Evolutionary conservation across 768 basidiomycete species (phyloP), one percentile per base, ranked within the genome.

Genomic region (Phylloporus sp.): DNA sequence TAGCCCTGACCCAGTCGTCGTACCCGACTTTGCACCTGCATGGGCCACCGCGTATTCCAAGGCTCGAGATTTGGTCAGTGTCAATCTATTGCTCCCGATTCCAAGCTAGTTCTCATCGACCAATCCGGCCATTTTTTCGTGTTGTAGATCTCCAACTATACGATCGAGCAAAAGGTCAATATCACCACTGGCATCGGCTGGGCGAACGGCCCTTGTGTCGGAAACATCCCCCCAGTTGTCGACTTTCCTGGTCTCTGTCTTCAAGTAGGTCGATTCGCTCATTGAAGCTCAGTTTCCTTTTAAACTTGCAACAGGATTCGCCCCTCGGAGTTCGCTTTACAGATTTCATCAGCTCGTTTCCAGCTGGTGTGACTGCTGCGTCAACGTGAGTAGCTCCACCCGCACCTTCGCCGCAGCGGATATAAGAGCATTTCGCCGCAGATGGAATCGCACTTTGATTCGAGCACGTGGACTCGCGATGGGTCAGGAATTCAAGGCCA

Each of bases 311-410:
- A n/a, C 44, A 82, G 75, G 82, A 86, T 53, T 81, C 82, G 18
- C 88, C 88, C 3, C 72, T 89, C 1, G 91, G 91, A 4, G 80
- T 94, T 17, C 84, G 92, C 37, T 71, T 75, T 53, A 78, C 80
- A 0, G 85, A 93, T 61, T 80, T 76, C 27, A 80, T 81, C 6
- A 85, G 84, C 4, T 79, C 79, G 0, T 94, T 92, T 69, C 92
- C 94, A 0, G 76, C 91, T n/a, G 87, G 81, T 0, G 72, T 96
- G 54, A 91, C 87, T 44, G 73, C 81, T 1, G 94, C 90, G 5
- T 74, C 90, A 6, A 89, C 93, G 75, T 91, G 64, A 56, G 80
- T 69, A 22, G 6, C 15, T 33, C 31, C 13, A 5, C 13, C 20
- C 14, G 7, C 17, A 20, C 0, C 20, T 41, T 31, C 37, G 6